phyloP scores from a whole-genome alignment of 257 asterid genomes.

The Solanum chmielewskii region DNA sequence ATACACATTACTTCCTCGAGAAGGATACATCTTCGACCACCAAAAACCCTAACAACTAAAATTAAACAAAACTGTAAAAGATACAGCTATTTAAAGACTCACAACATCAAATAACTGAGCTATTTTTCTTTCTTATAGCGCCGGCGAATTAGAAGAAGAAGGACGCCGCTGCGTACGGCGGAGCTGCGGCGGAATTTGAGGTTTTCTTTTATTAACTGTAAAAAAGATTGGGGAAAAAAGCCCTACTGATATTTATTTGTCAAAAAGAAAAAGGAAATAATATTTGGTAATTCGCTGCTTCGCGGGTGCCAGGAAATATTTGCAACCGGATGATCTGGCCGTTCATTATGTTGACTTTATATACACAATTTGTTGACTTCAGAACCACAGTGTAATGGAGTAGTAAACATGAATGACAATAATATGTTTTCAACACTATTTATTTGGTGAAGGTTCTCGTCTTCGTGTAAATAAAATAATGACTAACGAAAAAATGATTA shows the following conservation, averaged over 20 bases:
- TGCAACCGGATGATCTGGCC: background rate
- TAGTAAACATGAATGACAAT: background rate
- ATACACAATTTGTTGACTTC: background rate
- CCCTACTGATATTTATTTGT: background rate
- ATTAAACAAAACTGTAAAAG: background rate
- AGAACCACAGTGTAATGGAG: background rate
- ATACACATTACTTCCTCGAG: constrained; percentile 22
- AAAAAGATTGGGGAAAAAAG: background rate
- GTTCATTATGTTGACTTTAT: background rate
- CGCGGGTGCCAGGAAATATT: background rate
- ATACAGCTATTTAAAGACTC: background rate
- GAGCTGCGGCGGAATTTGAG: background rate
- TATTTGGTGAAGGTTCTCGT: background rate
- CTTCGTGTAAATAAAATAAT: background rate
- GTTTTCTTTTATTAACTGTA: background rate
- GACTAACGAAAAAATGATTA: background rate
- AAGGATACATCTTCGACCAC: constrained; percentile 2
- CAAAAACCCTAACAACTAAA: background rate
- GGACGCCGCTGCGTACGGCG: background rate
- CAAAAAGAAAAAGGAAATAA: background rate
- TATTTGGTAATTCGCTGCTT: background rate
- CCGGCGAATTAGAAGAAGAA: background rate
- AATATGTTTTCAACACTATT: background rate
- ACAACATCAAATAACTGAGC: background rate
- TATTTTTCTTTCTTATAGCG: background rate